Percentiles rank a stretch among this genome's conserved stretches.
Conservation (phyloP, 352 stramenopile genomes). For the Phytophthora pistaciae region DNA sequence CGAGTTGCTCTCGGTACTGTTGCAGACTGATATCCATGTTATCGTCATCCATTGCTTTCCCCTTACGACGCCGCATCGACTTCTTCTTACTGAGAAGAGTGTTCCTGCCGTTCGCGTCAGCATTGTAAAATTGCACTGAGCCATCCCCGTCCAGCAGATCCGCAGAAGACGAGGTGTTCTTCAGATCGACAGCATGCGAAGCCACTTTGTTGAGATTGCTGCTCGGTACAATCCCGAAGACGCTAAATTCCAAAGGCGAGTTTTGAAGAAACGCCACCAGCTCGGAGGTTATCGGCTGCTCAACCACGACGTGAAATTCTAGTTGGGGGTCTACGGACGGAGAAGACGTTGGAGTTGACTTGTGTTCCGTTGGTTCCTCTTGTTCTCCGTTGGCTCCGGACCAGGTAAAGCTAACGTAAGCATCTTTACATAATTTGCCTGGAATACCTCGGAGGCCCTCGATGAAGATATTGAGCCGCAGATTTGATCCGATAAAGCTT, state of each 20-base stretch:
- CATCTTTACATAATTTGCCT: slow-evolving; percentile 78
- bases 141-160: slow-evolving; percentile 33
- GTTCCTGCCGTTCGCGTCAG: slow-evolving; percentile 46
- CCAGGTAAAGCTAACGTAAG: slow-evolving; percentile 71
- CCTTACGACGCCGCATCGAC: slow-evolving; percentile 52
- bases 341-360: slow-evolving; percentile 51
- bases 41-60: slow-evolving; percentile 34
- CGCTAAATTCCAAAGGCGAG: slow-evolving; percentile 61
- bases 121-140: slow-evolving; percentile 68
- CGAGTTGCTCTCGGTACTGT: slow-evolving; percentile 60
- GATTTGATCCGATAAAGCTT: slow-evolving; percentile 60
- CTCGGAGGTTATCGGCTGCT: slow-evolving; percentile 59
- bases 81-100: slow-evolving; percentile 57
- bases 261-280: slow-evolving; percentile 53
- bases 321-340: slow-evolving; percentile 70
- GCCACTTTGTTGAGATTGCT: slow-evolving; percentile 82
- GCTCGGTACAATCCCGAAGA: slow-evolving; percentile 81
- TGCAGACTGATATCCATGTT: slow-evolving; percentile 39
- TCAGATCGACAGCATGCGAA: slow-evolving; percentile 52
- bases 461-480: slow-evolving; percentile 63
- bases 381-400: slow-evolving; percentile 5
- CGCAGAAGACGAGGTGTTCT: slow-evolving; percentile 19
- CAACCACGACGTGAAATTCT: slow-evolving; percentile 65
- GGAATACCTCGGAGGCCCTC: slow-evolving; percentile 68
- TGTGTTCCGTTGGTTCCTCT: slow-evolving; percentile 40